Evolutionary conservation across 331 rosid genomes (phyloP), one percentile per base, ranked within the genome.

Genomic region (Acacia concinna): DNA sequence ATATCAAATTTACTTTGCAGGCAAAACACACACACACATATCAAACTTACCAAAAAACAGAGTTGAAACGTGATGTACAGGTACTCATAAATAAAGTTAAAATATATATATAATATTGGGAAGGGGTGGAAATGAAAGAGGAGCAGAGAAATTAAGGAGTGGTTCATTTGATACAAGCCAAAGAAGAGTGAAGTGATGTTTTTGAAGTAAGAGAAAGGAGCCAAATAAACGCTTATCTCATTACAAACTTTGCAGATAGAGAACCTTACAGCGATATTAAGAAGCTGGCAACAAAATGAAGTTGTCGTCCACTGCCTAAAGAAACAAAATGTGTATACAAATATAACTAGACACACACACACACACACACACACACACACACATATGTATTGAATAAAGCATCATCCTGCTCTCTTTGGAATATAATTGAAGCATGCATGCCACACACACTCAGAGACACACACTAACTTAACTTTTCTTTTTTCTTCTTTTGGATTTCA

Each of bases 401-500:
- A 30, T 31, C 68, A 62, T 30, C 38, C 23, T 25, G 32, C 17
- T 30, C 68, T 62, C 68, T 62, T 62, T 30, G 68, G 68, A 62
- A 14, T 25, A 21, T 54, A 54, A 54, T 59, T 59, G 35, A 11
- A 59, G 66, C 66, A 59, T 59, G 66, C 66, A 59, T 60, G 67
- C 9, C 10, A 30, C 68, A 62, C 30, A 46, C 13, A 11, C 8
- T 5, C 59, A n/a, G n/a, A n/a, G n/a, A 52, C 23, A 14, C 68
- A 30, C 40, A 30, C 23, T 40, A 30, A 13, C 37, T 31, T 17
- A 30, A 30, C 68, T 62, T 31, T 17, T 60, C 66, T 71, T 87
- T 89, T 87, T 87, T 71, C 77, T 83, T 73, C 82, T 91, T 83
- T 93, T 83, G 84, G 80, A 84, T 78, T 81, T 75, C 62, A 82